Conservation (phyloP, 345 rosid species). For the Physaria fendleri region DNA sequence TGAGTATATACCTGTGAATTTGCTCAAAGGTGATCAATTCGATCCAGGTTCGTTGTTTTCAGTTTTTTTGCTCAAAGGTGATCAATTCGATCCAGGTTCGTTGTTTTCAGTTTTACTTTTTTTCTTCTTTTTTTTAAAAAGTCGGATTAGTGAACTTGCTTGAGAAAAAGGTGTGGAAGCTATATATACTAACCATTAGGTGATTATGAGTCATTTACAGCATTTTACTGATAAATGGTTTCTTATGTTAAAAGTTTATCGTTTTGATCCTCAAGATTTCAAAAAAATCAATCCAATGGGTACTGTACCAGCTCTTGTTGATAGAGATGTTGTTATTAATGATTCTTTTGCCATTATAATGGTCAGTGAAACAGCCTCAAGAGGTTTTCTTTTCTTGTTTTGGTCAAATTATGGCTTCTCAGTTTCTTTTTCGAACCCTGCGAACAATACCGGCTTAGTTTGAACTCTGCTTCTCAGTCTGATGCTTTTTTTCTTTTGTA, state of each 20-base stretch:
- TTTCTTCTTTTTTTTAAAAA: too few species aligned
- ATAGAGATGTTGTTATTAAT: constrained; percentile 58
- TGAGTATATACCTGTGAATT: constrained; percentile 56
- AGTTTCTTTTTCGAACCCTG: neutral
- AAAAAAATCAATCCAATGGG: constrained; percentile 65
- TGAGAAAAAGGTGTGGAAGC: too few species aligned
- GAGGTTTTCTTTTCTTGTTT: neutral
- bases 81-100: constrained; percentile 57
- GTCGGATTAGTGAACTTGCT: too few species aligned
- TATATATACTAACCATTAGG: too few species aligned
- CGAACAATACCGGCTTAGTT: too few species aligned
- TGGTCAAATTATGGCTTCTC: too few species aligned
- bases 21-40: constrained; percentile 52
- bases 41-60: constrained; percentile 40
- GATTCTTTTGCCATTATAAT: constrained; percentile 73
- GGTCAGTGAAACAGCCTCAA: neutral
- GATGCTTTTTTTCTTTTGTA: neutral
- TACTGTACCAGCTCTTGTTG: constrained; percentile 69
- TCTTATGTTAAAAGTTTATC: neutral
- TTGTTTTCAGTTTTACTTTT: neutral
- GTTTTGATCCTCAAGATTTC: constrained; percentile 38
- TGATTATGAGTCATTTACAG: too few species aligned
- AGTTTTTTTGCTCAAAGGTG: constrained; percentile 37
- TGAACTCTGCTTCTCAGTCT: too few species aligned
- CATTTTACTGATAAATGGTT: neutral